Percentiles rank a stretch among this genome's conserved stretches.
Evolutionary conservation across 2,329 filamentous ascomycete genomes (phyloP).

Genomic region (Fusarium concolor): DNA sequence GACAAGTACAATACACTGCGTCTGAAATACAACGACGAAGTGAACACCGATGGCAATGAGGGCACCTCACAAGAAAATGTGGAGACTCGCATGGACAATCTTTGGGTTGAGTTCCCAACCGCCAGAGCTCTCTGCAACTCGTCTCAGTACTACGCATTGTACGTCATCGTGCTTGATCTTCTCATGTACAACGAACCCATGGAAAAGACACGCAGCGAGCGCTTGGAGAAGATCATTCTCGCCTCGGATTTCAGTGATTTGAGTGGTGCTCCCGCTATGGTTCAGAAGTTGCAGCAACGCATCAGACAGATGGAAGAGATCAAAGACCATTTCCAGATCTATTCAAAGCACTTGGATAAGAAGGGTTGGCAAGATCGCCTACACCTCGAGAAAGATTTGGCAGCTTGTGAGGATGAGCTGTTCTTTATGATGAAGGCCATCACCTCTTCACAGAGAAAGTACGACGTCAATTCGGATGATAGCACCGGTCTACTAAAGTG

Average conservation of each 20-base stretch:
- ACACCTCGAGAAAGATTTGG: conserved; percentile 87
- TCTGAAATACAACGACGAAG: conserved; percentile 95
- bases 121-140: conserved; percentile 97
- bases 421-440: conserved; percentile 99
- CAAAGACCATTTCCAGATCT: conserved; percentile 94
- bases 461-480: conserved; percentile 72
- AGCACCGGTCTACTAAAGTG: conserved; percentile 86
- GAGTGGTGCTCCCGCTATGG: conserved; percentile 91
- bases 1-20: conserved; percentile 99
- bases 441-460: conserved; percentile 91
- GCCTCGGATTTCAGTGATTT: conserved; percentile 98
- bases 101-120: conserved; percentile 97
- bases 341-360: conserved; percentile 86
- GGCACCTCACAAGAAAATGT: conserved; percentile 64
- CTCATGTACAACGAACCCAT: conserved; percentile 95
- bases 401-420: conserved; percentile 92
- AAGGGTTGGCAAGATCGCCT: conserved; percentile 93
- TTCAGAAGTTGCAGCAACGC: conserved; percentile 88
- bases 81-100: conserved; percentile 90
- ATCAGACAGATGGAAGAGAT: conserved; percentile 96
- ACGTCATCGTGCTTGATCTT: conserved; percentile 96
- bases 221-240: conserved; percentile 97
- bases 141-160: conserved; percentile 96
- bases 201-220: conserved; percentile 96
- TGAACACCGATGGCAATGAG: conserved; percentile 72